Evolutionary conservation across 2,329 filamentous ascomycete genomes (phyloP), one percentile per base, ranked within the genome.

Genomic region (Talaromyces sp.): DNA sequence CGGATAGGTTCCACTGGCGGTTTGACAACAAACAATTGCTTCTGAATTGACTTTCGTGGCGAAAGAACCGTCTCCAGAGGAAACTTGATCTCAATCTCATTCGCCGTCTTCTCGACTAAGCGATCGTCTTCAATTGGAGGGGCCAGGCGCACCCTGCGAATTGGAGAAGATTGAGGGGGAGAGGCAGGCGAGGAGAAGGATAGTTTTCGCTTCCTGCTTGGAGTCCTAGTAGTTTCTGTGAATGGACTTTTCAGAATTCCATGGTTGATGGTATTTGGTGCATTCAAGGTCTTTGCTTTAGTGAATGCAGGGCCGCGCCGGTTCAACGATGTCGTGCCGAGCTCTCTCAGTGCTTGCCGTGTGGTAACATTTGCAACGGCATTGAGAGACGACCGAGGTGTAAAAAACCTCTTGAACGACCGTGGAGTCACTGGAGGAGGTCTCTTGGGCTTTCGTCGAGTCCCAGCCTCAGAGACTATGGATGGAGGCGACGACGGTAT

Each of bases 371-470:
- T 76, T 62, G 70, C 22, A 10, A 38, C 72, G 47, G 70, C 72
- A 68, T 76, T 74, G 31, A 79, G 71, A 49, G 80, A 71, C 61
- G 79, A 80, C 31, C 80, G 76, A 40, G 82, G 82, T n/a, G 81
- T 83, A 67, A 84, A 84, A 69, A 84, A 84, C 40, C 78, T 76
- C 62, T 76, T 78, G 66, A 84, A 83, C n/a, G 81, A 80, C 58
- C 81, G 77, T n/a, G 82, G 82, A 13, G 82, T 83, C 38, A 84
- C 77, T 31, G 81, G 78, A 53, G 82, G 81, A 59, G 78, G 78
- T 67, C 80, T 82, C 71, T 76, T 77, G 61, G 72, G 74, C 69
- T 78, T 79, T 65, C 74, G 76, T 63, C 75, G 72, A 65, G 71
- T 66, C 31, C 72, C 76, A 69, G 72, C 71, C 71, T 78, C 76